These are phyloP conservation scores for Teunomyces aglyptinius DNA, from an alignment of 805 yeast genomes.

Conservation along the genomic window DNA sequence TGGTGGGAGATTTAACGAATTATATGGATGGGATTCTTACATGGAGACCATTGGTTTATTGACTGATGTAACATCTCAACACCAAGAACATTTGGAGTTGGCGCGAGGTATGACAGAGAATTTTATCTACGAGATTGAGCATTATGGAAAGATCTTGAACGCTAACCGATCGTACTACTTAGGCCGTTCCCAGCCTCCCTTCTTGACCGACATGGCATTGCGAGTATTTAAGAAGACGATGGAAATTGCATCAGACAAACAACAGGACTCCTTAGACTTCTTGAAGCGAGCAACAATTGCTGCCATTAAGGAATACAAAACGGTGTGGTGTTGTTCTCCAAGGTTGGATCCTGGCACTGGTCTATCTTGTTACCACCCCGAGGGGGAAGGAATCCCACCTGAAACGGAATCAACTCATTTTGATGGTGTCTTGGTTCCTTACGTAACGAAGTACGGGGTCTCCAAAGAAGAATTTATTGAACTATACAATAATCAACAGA, in stretches of 20 bases:
- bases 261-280: constrained; percentile 51
- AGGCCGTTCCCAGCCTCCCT: constrained; percentile 95
- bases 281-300: constrained; percentile 64
- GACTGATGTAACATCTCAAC: constrained; percentile 41
- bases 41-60: constrained; percentile 85
- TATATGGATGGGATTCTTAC: constrained; percentile 98
- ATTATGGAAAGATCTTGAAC: constrained; percentile 89
- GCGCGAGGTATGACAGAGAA: constrained; percentile 91
- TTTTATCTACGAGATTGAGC: constrained; percentile 82
- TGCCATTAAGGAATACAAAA: constrained; percentile 81
- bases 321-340: constrained; percentile 77
- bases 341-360: constrained; percentile 73
- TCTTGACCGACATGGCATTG: constrained; percentile 87
- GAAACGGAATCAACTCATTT: constrained; percentile 94
- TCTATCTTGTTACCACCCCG: constrained; percentile 85
- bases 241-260: constrained; percentile 37
- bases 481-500: constrained; percentile 61
- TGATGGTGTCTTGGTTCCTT: constrained; percentile 65
- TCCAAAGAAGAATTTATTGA: constrained; percentile 62
- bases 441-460: constrained; percentile 56
- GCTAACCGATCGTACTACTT: constrained; percentile 92
- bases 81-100: constrained; percentile 53
- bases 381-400: constrained; percentile 92
- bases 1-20: constrained; percentile 95
- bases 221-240: constrained; percentile 61